Base-by-base conservation (phyloP, 2,329 filamentous ascomycete genomes). In the Alternaria rosae region DNA sequence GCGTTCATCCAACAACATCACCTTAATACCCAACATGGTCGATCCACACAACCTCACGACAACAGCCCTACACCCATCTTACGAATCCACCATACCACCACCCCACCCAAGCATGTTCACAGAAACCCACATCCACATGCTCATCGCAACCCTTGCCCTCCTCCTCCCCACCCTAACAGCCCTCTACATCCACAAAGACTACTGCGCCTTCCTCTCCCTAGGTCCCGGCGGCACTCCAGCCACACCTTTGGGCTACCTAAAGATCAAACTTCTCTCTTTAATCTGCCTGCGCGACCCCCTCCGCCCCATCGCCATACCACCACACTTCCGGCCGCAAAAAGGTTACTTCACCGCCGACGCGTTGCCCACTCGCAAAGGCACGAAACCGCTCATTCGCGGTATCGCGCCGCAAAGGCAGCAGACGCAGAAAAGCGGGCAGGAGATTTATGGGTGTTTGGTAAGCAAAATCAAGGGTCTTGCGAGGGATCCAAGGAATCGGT, bases 401-500 rank as follows among this genome's bases (percentile, higher is more conserved):
- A 92, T 96, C 60, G 92, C 92, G 1, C 92, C 92, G 0, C 92
- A 97, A 73, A 86, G 92, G 3, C 92, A 96, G 79, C 83, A 90
- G 17, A 87, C 90, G 76, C 92, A 96, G 74, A 84, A 84, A 42
- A 87, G 87, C 70, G n/a, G 79, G 83, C 68, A 83, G 83, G 3
- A 78, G 80, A 58, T 86, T 84, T 72, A 87, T 52, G 43, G 12
- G 0, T 54, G 11, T 0, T 66, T 79, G 0, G 70, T 73, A 6
- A 43, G 28, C 3, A 57, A 57, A 2, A 70, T 80, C 35, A 59
- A 64, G 4, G 30, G 17, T 1, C 60, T 79, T 11, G 69, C 77
- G 2, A 26, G 41, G 0, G 70, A 76, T 3, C 71, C 76, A 0
- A 54, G 57, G 4, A 78, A 79, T 38, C 56, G 62, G 11, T 68